Conservation (phyloP, 441 rosid species). For the Pelargonium cotyledonis region DNA sequence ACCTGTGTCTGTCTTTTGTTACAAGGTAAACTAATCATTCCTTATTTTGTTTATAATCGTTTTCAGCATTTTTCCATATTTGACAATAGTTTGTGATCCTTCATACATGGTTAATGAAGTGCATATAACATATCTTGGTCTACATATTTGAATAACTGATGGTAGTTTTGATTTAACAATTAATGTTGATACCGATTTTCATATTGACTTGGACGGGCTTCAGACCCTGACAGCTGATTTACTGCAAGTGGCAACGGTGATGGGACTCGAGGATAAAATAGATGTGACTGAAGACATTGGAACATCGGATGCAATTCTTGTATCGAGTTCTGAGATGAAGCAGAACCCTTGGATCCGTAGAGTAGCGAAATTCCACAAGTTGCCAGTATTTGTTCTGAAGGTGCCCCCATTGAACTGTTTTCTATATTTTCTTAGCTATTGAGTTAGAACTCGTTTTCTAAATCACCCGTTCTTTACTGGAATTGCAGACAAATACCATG, state of each 20-base stretch:
- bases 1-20: conserved; percentile 59
- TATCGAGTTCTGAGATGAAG: conserved; percentile 65
- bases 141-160: background rate
- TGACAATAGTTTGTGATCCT: background rate
- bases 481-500: conserved; percentile 78
- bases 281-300: conserved; percentile 77
- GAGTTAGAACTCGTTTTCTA: background rate
- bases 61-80: background rate
- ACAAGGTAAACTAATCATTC: conserved; percentile 44
- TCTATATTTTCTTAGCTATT: background rate
- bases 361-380: conserved; percentile 70
- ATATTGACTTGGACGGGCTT: conserved; percentile 16
- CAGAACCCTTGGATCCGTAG: conserved; percentile 77
- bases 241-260: conserved; percentile 69
- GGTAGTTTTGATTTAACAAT: background rate
- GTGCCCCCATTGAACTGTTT: conserved; percentile 28
- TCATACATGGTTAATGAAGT: background rate
- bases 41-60: background rate
- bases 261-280: conserved; percentile 76
- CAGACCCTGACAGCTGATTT: conserved; percentile 84
- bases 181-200: background rate
- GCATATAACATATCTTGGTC: background rate
- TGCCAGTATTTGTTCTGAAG: conserved; percentile 77
- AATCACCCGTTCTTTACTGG: conserved; percentile 10
- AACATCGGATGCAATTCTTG: conserved; percentile 75